Evolutionary conservation across 1,284 basidiomycete species (phyloP), one percentile per base, ranked within the genome.

Genomic region (Moesziomyces globuligerus): DNA sequence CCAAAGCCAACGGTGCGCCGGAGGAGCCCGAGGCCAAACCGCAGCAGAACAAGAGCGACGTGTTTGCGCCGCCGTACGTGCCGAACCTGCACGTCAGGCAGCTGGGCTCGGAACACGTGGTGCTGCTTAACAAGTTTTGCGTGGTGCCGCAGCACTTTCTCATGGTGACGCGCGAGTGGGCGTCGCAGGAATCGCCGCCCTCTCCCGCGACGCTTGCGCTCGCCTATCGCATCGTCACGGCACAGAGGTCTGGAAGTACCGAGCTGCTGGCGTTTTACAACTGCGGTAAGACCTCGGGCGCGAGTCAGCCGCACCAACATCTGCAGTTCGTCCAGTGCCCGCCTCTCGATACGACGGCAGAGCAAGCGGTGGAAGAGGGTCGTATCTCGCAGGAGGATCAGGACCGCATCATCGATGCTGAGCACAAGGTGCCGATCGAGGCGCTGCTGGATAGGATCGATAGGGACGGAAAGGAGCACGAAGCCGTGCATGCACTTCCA

Each of bases 51-150:
- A 42, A 46, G 10, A 21, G 29, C 2, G 81, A 82, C 39, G 78
- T 80, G 6, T 82, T 82, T 53, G 75, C 80, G 0, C 79, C 81
- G 24, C 81, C 81, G 3, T 82, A 82, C 43, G 77, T 81, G n/a
- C 69, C 76, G 9, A 75, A 80, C 37, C 56, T 81, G 17, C 61
- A 72, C 7, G 79, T 81, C 23, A 48, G 60, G 29, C 72, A 76
- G 36, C 42, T 75, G 4, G 56, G 52, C 18, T 3, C 25, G 7
- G 66, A 80, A 18, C 71, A 75, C 40, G 71, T 73, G 1, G 38
- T 80, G 23, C 57, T 81, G 57, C 65, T 82, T 15, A 82, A 82
- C 70, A 82, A 82, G 52, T 82, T 71, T 46, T 78, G 75, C 46
- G 75, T 82, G 0, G 67, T 81, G 10, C 78, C 80, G 2, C 50